phyloP scores from a whole-genome alignment of 805 yeast species.

The Yarrowia sp. region DNA sequence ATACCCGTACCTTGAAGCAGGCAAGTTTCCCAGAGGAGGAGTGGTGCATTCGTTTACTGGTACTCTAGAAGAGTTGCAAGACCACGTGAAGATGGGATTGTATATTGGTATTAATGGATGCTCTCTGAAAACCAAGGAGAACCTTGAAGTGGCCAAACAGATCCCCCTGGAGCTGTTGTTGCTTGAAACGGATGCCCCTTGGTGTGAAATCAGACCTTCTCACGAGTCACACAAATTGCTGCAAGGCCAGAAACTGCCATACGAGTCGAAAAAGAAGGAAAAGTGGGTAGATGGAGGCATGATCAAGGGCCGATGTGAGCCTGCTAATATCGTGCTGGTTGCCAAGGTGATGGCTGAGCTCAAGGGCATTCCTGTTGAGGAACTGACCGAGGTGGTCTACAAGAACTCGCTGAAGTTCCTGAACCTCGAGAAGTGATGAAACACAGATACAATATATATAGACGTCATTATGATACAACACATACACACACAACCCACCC shows the following conservation, averaged over 20 bases:
- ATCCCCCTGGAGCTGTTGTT: constrained; percentile 72
- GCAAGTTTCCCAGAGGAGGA: constrained; percentile 53
- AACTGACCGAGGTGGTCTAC: constrained; percentile 36
- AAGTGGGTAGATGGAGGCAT: constrained; percentile 47
- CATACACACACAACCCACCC: neutral
- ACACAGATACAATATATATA: neutral
- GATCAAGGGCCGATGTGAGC: constrained; percentile 88
- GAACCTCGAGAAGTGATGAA: constrained; percentile 10
- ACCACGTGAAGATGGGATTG: constrained; percentile 57
- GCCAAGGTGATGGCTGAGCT: constrained; percentile 65
- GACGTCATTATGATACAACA: neutral
- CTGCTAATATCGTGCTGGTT: constrained; percentile 77
- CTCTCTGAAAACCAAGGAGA: constrained; percentile 76
- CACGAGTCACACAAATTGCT: constrained; percentile 65
- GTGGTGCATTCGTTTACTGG: constrained; percentile 97
- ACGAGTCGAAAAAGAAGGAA: constrained; percentile 65
- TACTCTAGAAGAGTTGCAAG: constrained; percentile 57
- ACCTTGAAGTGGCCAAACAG: constrained; percentile 57
- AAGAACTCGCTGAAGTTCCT: constrained; percentile 17
- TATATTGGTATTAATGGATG: constrained; percentile 90
- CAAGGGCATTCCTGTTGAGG: constrained; percentile 44
- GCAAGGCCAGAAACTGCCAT: constrained; percentile 46
- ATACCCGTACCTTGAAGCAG: constrained; percentile 51
- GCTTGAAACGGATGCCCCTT: constrained; percentile 96
- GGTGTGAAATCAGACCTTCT: constrained; percentile 91